Percentiles rank a stretch among this genome's conserved stretches.
Conservation (phyloP, 768 basidiomycete species). For the Scleroderma bovista region DNA sequence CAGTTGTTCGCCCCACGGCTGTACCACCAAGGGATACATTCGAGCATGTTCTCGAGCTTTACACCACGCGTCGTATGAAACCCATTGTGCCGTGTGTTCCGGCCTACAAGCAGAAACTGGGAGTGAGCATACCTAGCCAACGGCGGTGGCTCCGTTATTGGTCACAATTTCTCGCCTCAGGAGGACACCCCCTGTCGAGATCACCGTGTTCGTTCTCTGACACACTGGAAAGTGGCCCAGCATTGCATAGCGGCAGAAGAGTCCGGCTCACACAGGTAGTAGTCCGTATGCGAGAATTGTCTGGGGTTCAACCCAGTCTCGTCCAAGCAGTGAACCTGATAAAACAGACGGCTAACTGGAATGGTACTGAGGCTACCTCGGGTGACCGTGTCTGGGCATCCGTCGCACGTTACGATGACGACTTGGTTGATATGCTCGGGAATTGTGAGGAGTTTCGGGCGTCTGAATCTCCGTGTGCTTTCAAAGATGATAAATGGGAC, state of each 20-base stretch:
- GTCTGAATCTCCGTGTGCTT: slow-evolving; percentile 37
- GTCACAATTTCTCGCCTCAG: slow-evolving; percentile 55
- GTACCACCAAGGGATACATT: slow-evolving; percentile 31
- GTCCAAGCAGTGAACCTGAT: slow-evolving; percentile 53
- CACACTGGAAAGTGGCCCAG: slow-evolving; percentile 27
- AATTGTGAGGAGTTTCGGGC: slow-evolving; percentile 47
- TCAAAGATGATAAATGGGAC: slow-evolving; percentile 60
- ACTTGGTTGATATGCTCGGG: slow-evolving; percentile 57
- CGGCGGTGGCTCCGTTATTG: slow-evolving; percentile 77
- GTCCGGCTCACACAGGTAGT: slow-evolving; percentile 53
- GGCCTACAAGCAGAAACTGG: slow-evolving; percentile 39
- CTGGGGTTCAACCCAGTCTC: slow-evolving; percentile 44
- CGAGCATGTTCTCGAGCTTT: slow-evolving; percentile 57
- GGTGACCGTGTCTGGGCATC: slow-evolving; percentile 60
- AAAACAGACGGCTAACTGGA: slow-evolving; percentile 39
- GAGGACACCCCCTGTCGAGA: slow-evolving; percentile 37
- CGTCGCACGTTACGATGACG: slow-evolving; percentile 76
- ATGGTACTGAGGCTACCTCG: slow-evolving; percentile 20
- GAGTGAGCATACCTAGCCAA: slow-evolving; percentile 79
- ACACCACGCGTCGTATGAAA: slow-evolving; percentile 70
- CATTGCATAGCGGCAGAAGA: slow-evolving; percentile 22
- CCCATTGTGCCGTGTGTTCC: slow-evolving; percentile 14
- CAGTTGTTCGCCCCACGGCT: slow-evolving; percentile 6
- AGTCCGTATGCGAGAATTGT: slow-evolving; percentile 55
- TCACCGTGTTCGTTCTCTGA: slow-evolving; percentile 15